Base-by-base conservation (phyloP, 2,329 filamentous ascomycete species). In the Monosporascus ibericus region DNA sequence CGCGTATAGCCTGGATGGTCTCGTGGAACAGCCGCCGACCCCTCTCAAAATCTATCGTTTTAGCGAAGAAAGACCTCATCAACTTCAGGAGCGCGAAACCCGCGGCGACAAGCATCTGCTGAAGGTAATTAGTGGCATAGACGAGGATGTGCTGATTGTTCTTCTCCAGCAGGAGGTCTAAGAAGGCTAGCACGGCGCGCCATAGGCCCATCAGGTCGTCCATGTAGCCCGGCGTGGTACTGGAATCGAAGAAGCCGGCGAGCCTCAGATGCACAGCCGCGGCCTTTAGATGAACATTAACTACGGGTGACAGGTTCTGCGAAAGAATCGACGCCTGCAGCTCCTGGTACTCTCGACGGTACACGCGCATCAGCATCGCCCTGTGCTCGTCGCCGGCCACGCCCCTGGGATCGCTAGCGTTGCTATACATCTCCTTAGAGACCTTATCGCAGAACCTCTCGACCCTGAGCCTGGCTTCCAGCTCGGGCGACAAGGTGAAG, bases 31-130 rank as follows among this genome's bases (percentile, higher is more conserved):
- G 78, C 5, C 76, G 78, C 24, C 86, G 81, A 14, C 85, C 86
- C 6, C 83, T 77, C 38, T 85, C 78, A 52, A 81, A 82, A 59
- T 91, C 86, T 51, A 88, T 82, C n/a, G 84, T 83, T 59, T 80
- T 80, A 40, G 85, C 79, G 61, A 92, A 92, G 70, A 86, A 86
- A 20, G 88, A 90, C 48, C 85, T 82, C 71, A 92, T 85, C 52
- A 92, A 76, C 63, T 92, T 92, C 55, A 92, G 77, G 47, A 94
- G 73, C 1, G 87, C 85, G 61, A 91, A 91, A 3, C 86, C 85
- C 5, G 86, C 87, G 2, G 88, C 88, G n/a, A 92, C 82, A 52
- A 91, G 82, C 86, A 92, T 92, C 68, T 92, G 88, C 65, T 90
- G 85, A 49, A 92, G 82, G 68, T 92, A 92, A 65, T 87, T 90